A percentile compares a stretch with the other conserved stretches of the same genome.
phyloP scores from a whole-genome alignment of 2,329 filamentous ascomycete species.

The Aspergillus sclerotialis region DNA sequence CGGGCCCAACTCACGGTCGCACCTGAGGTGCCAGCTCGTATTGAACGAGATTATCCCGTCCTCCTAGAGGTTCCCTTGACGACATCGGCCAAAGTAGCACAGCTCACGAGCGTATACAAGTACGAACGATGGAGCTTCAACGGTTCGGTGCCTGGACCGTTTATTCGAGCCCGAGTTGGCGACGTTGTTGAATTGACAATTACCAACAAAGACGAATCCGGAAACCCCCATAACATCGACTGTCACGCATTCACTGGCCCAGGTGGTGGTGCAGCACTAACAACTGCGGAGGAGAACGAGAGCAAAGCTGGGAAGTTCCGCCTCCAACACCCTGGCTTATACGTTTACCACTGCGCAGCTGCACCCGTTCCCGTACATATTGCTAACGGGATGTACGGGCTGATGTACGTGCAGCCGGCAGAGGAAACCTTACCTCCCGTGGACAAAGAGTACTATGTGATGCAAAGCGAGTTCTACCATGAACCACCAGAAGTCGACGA shows the following conservation, averaged over 20 bases:
- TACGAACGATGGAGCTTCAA: conserved; percentile 33
- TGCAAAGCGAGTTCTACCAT: conserved; percentile 34
- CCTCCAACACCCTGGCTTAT: conserved; percentile 24
- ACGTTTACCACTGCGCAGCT: conserved; percentile 29
- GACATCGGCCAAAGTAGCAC: conserved; percentile 18
- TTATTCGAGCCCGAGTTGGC: conserved; percentile 29
- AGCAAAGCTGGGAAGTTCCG: conserved; percentile 25
- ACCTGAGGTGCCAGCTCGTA: neutral
- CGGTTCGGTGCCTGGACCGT: conserved; percentile 25
- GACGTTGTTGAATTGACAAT: conserved; percentile 26
- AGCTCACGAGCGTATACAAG: conserved; percentile 28
- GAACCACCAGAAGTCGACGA: conserved; percentile 28
- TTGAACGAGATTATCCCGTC: conserved; percentile 12
- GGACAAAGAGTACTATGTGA: conserved; percentile 30
- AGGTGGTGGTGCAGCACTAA: conserved; percentile 26
- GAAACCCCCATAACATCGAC: conserved; percentile 32
- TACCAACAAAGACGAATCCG: conserved; percentile 25
- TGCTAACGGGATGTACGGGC: conserved; percentile 32
- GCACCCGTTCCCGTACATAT: conserved; percentile 31
- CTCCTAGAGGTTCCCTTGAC: conserved; percentile 23
- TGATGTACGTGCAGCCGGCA: conserved; percentile 30
- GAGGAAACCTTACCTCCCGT: conserved; percentile 21
- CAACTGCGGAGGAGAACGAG: conserved; percentile 25
- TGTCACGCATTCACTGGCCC: conserved; percentile 29
- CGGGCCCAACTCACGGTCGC: neutral